phyloP scores from a whole-genome alignment of 805 yeast genomes.

The Maudiozyma turicensis region DNA sequence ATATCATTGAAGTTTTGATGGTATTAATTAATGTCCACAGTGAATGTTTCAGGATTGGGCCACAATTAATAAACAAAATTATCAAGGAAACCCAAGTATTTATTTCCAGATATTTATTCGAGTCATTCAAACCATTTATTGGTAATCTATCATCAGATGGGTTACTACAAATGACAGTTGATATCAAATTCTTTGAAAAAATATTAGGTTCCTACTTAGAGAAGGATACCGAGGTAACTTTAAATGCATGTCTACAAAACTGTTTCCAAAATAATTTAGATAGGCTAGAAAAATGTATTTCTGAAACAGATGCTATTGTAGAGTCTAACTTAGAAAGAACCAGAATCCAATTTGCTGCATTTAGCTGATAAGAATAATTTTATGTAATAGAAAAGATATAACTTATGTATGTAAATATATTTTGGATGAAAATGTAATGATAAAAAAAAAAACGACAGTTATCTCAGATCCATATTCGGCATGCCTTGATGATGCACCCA shows the following conservation, averaged over 20 bases:
- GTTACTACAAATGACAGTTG: constrained; percentile 42
- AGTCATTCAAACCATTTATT: constrained; percentile 34
- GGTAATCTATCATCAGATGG: constrained; percentile 40
- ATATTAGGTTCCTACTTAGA: constrained; percentile 22
- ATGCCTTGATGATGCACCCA: too few relatives aligned
- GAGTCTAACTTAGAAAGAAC: constrained; percentile 24
- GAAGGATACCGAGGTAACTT: constrained; percentile 24
- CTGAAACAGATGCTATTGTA: constrained; percentile 25
- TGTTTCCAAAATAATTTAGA: constrained; percentile 24
- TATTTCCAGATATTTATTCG: constrained; percentile 29
- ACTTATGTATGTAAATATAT: too few relatives aligned
- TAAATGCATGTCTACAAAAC: constrained; percentile 25
- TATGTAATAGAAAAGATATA: too few relatives aligned
- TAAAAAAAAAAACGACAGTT: too few relatives aligned
- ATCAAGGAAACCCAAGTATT: constrained; percentile 36
- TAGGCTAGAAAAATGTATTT: constrained; percentile 18
- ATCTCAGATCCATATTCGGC: too few relatives aligned
- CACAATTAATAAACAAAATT: constrained; percentile 36
- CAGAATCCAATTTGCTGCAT: constrained; percentile 27
- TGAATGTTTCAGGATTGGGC: constrained; percentile 39
- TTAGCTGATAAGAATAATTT: constrained; percentile 9
- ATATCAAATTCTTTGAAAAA: constrained; percentile 41
- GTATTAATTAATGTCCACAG: constrained; percentile 43
- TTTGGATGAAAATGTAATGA: too few relatives aligned
- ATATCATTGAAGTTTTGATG: constrained; percentile 41